Conservation (phyloP, 2,329 filamentous ascomycete species). For the Proliferodiscus dingleyae region DNA sequence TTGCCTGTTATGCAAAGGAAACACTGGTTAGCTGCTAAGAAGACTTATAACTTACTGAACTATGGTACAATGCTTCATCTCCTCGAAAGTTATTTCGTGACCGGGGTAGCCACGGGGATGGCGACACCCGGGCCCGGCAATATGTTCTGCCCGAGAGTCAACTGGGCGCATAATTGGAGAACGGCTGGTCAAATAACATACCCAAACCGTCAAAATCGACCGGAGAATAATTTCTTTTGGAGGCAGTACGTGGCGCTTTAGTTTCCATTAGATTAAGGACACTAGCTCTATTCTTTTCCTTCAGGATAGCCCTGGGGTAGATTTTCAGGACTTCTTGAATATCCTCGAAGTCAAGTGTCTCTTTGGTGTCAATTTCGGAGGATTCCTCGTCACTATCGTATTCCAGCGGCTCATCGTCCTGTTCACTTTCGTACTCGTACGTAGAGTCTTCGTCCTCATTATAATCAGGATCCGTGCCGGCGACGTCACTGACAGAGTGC, state of each 20-base stretch:
- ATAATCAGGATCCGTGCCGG: background rate
- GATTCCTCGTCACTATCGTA: background rate
- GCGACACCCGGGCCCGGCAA: background rate
- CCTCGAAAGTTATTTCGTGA: background rate
- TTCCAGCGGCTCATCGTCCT: background rate
- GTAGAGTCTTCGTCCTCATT: background rate
- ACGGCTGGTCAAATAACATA: background rate
- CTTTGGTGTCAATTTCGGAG: background rate
- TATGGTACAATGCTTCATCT: constrained; percentile 1
- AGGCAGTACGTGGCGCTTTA: background rate
- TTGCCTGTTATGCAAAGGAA: no score
- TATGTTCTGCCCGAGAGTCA: background rate
- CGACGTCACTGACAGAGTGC: background rate
- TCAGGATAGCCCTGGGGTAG: background rate
- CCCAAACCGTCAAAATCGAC: background rate
- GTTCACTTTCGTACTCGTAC: background rate
- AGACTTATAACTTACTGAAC: constrained; percentile 3
- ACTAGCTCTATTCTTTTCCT: background rate
- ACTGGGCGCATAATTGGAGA: background rate
- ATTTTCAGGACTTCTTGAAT: background rate
- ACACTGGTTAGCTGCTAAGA: no score
- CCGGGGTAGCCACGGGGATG: background rate
- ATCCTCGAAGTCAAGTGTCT: background rate
- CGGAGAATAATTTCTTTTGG: background rate
- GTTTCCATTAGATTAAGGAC: background rate